Evolutionary conservation across 2,329 filamentous ascomycete genomes (phyloP).

Genomic region (Alternaria longipes): DNA sequence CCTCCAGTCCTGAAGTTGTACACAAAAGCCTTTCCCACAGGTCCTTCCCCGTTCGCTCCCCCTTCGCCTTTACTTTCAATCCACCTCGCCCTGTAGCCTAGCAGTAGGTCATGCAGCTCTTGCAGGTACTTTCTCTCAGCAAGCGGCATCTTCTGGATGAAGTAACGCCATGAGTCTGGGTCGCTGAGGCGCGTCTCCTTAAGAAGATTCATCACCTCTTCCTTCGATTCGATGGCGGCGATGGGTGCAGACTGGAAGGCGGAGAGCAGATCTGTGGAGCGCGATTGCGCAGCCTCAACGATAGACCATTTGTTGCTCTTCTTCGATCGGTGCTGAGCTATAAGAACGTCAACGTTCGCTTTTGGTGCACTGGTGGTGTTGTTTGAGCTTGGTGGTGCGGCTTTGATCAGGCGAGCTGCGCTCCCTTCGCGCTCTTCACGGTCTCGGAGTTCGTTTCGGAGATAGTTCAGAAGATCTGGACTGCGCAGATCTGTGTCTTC

Average conservation of each 20-base stretch:
- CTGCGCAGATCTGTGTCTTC: constrained; percentile 78
- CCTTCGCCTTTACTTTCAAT: constrained; percentile 52
- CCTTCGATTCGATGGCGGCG: constrained; percentile 86
- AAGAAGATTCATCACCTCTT: constrained; percentile 81
- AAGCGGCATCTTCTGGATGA: constrained; percentile 79
- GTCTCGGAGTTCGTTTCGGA: constrained; percentile 83
- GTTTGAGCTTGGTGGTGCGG: constrained; percentile 30
- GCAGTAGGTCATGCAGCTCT: constrained; percentile 81
- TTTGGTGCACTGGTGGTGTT: constrained; percentile 36
- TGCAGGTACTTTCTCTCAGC: constrained; percentile 82
- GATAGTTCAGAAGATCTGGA: constrained; percentile 78
- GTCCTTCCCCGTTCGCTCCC: constrained; percentile 48
- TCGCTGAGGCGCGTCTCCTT: constrained; percentile 79
- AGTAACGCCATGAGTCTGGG: constrained; percentile 80
- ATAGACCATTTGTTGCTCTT: constrained; percentile 90
- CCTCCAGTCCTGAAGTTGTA: constrained; percentile 90
- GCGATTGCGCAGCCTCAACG: constrained; percentile 75
- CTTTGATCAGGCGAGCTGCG: constrained; percentile 46
- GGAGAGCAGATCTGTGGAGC: constrained; percentile 70
- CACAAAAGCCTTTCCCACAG: constrained; percentile 78
- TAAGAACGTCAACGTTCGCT: constrained; percentile 80
- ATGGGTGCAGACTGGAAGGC: constrained; percentile 81
- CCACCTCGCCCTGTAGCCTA: constrained; percentile 68
- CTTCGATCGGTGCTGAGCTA: constrained; percentile 83
- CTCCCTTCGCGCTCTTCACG: constrained; percentile 70